Conservation (phyloP, 208 protist genomes). For the Crithidia acanthocephali region DNA sequence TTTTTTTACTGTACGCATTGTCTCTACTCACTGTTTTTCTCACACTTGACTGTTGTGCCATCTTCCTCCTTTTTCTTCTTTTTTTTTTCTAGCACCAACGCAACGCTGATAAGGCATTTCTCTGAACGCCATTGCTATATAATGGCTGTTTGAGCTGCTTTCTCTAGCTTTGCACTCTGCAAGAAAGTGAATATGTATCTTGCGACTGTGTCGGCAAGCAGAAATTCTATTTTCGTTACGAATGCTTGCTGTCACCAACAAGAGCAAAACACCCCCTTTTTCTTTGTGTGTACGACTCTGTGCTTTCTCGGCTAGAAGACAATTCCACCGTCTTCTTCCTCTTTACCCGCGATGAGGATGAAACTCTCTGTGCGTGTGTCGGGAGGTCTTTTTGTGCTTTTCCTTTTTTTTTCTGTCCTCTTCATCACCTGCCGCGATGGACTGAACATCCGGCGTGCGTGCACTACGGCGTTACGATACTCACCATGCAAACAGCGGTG, state of each 20-base stretch:
- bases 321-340: neutral
- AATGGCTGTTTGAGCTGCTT: neutral
- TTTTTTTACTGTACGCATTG: slow-evolving; percentile 19
- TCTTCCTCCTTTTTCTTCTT: slow-evolving; percentile 5
- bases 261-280: neutral
- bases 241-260: neutral
- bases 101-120: neutral
- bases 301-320: neutral
- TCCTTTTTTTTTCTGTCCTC: neutral
- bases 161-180: neutral
- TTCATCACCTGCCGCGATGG: neutral
- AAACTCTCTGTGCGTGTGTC: neutral
- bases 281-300: neutral
- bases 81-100: slow-evolving; percentile 20
- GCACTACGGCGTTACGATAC: too few species aligned
- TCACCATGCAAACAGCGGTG: neutral
- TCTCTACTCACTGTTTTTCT: slow-evolving; percentile 14
- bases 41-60: neutral
- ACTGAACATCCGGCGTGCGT: neutral
- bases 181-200: neutral
- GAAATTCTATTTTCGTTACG: neutral
- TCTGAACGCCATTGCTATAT: neutral
- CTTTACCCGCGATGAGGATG: neutral
- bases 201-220: neutral
- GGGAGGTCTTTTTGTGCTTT: neutral